Evolutionary conservation across 331 rosid genomes (phyloP), one percentile per base, ranked within the genome.

Genomic region (Acacia concinna): DNA sequence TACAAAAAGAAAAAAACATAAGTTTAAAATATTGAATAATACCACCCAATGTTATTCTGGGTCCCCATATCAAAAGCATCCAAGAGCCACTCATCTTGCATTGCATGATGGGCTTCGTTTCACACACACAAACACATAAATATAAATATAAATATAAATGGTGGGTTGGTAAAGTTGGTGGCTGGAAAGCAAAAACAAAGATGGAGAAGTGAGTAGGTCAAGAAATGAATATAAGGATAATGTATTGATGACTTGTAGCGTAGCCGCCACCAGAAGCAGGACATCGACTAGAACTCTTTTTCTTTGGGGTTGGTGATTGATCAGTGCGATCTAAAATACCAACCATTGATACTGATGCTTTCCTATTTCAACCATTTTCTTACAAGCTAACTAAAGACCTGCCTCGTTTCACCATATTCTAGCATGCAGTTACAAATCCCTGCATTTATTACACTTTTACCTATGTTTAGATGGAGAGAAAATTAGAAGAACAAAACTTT

Each of bases 311-410:
- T 69, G 74, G 56, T 69, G 56, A 68, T 43, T 13, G 15, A 25
- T 57, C 18, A 4, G 52, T 35, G 1, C 13, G 15, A 28, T 28
- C 75, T 7, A 14, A 31, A 30, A 28, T 8, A 79, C 82, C 82
- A 79, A 79, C 77, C 82, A 15, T 14, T 34, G 77, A 70, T 60
- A 37, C 52, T 57, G 8, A 78, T 41, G 30, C 60, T 43, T 56
- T 57, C 34, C 77, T 70, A 11, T 28, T 68, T 66, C 71, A 59
- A 27, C 37, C 35, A 12, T 27, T 5, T 59, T 27, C 0, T n/a
- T 10, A 4, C 47, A 8, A 66, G 13, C 47, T 13, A 66, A 35
- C 17, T 6, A n/a, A 66, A 3, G 5, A 21, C 27, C 2, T 10
- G 5, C 21, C 25, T 1, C 10, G 0, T 17, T 62, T 15, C 37